Evolutionary conservation across 208 protist species (phyloP).

Genomic region (Leishmania turanica): DNA sequence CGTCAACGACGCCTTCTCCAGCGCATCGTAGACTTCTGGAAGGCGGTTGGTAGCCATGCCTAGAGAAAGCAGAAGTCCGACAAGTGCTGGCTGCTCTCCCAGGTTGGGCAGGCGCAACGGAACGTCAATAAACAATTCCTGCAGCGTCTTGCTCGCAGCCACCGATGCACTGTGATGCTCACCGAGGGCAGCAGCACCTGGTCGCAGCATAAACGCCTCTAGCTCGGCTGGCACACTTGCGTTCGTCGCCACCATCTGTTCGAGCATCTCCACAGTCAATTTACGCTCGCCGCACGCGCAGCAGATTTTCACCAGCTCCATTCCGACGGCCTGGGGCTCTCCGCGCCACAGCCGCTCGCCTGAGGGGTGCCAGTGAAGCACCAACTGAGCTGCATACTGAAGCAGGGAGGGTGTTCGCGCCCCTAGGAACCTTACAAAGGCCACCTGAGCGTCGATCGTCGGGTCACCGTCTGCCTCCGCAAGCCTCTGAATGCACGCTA

Average conservation of each 20-base stretch:
- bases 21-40: conserved; percentile 19
- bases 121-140: conserved; percentile 20
- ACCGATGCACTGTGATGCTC: background rate
- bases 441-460: conserved; percentile 52
- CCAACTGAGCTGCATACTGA: conserved; percentile 76
- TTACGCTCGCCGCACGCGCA: conserved; percentile 3
- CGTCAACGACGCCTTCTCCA: conserved; percentile 33
- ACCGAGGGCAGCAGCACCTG: conserved; percentile 2
- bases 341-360: conserved; percentile 28
- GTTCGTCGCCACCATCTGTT: conserved; percentile 27
- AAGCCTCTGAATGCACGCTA: conserved; percentile 66
- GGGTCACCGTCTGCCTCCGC: conserved; percentile 57
- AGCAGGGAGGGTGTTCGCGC: conserved; percentile 42
- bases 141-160: conserved; percentile 4
- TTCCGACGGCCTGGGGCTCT: conserved; percentile 38
- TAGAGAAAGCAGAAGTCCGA: conserved; percentile 19
- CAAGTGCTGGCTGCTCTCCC: conserved; percentile 7
- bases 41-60: conserved; percentile 11
- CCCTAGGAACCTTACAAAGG: conserved; percentile 51
- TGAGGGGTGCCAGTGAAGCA: conserved; percentile 65
- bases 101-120: conserved; percentile 5
- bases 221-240: conserved; percentile 25
- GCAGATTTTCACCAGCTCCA: conserved; percentile 42
- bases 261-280: conserved; percentile 22
- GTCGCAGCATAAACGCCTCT: conserved; percentile 30